Base-by-base conservation (phyloP, 257 asterid species). In the Penstemon davidsonii region DNA sequence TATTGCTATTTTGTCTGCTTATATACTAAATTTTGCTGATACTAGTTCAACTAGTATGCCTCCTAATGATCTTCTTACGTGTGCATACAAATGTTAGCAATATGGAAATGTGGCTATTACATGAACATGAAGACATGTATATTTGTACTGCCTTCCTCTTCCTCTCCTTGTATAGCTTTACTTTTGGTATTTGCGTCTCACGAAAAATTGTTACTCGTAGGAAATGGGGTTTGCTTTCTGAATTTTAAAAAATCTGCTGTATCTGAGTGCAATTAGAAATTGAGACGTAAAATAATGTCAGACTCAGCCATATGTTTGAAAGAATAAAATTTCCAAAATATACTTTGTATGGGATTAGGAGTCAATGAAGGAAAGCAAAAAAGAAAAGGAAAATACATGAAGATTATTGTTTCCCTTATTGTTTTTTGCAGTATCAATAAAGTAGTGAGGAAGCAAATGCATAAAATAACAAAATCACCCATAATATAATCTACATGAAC, bases 1-100 rank as follows among this genome's bases (percentile, higher is more conserved):
- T 40, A 10, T 41, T 60, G 33, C 15, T 59, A 50, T 57, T 4
- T 53, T 7, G 25, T 70, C 57, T 64, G 38, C 58, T 84, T 69
- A 60, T 42, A 60, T 19, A 4, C 59, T 60, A 38, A 46, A 7
- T 58, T 71, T 66, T 76, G 46, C 84, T 90, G 96, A 45, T 90
- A 86, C 84, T 80, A 90, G 68, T 93, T 82, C 98, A 61, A 93
- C 97, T 37, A 76, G 97, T 88, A 92, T 53, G 88, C 68, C 8
- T 63, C 55, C 55, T 50, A 73, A n/a, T 44, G 61, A 19, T 63
- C 49, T 12, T 39, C 61, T 3, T 25, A 67, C 58, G 43, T 37
- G 42, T 51, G 58, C 59, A 19, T 50, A 11, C 25, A 62, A 55
- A 6, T 60, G 55, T 50, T 19, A 36, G 56, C 67, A 53, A 54